phyloP scores from a whole-genome alignment of 176 grass and related monocot species.

The Oryza meyeriana region DNA sequence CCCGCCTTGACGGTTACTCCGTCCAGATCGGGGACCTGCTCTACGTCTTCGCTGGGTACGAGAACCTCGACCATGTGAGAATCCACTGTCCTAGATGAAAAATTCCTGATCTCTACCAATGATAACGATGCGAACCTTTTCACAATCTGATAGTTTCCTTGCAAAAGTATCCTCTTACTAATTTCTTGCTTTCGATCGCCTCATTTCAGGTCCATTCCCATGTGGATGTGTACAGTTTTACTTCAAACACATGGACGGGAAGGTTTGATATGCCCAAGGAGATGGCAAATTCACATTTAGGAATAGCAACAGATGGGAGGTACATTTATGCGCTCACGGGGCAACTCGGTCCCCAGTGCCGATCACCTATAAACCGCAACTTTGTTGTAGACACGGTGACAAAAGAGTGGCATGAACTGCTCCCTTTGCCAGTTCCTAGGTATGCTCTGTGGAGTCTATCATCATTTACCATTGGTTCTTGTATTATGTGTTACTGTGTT shows the following conservation, averaged over 20 bases:
- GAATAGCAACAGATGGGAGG: conserved; percentile 76
- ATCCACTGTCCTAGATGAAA: too few relatives aligned
- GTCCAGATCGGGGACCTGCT: conserved; percentile 68
- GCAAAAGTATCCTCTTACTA: background rate
- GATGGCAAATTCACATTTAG: conserved; percentile 88
- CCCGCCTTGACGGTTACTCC: conserved; percentile 72
- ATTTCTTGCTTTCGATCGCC: conserved; percentile 16
- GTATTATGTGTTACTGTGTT: background rate
- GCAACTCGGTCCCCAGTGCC: conserved; percentile 77
- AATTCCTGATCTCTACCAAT: too few relatives aligned
- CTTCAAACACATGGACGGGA: conserved; percentile 58
- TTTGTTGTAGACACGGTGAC: conserved; percentile 82
- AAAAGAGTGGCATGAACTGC: conserved; percentile 62
- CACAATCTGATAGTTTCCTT: background rate
- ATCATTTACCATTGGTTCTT: background rate
- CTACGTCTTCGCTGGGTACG: conserved; percentile 85
- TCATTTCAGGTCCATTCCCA: conserved; percentile 83
- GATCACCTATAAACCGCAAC: conserved; percentile 53
- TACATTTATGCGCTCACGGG: conserved; percentile 83
- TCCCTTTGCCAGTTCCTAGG: conserved; percentile 74
- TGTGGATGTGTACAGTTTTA: conserved; percentile 88
- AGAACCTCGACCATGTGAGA: conserved; percentile 73
- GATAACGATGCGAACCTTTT: too few relatives aligned
- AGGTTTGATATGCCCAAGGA: conserved; percentile 79
- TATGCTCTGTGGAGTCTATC: conserved; percentile 20